Evolutionary conservation across 176 grass and related monocot genomes (phyloP), one percentile per base, ranked within the genome.

Genomic region (Carex kokanica): DNA sequence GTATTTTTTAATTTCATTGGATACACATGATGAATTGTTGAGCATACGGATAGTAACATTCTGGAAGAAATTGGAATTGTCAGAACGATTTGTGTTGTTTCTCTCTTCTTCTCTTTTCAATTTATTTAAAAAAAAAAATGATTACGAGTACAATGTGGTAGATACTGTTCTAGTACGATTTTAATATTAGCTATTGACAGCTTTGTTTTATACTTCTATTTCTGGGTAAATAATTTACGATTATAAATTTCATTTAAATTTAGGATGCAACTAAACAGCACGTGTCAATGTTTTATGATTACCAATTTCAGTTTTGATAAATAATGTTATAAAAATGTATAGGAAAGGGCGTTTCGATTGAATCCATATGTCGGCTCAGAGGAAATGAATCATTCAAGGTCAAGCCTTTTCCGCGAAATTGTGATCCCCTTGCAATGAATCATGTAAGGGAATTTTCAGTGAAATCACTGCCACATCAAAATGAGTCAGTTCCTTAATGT

Each of bases 281-380:
- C n/a, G n/a, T n/a, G n/a, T n/a, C n/a, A n/a, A 6, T 21, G 40
- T 49, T 36, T 40, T 47, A 5, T 73, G 3, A 24, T 73, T 23
- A 49, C 38, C 69, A 45, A 14, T 24, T 49, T 73, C 18, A 47
- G 6, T 68, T 47, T 38, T 49, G 41, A 49, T 13, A 73, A 1
- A 47, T 73, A 73, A 49, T 49, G 41, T 73, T 49, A 10, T 23
- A n/a, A 45, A 53, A 38, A 80, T 60, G 17, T 80, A 0, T 23
- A 80, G 78, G 56, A 57, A 45, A 2, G 8, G 54, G 78, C 3
- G 27, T 62, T 23, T 31, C 78, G 5, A 20, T 5, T 8, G 78
- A 80, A 80, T 80, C 78, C 7, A 80, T 80, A 45, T 61, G 55
- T n/a, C 52, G 55, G 36, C 78, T 61, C 7, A 80, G 78, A 64